Conservation (phyloP, 169 alveolate genomes). For the Plasmodium blacklocki region DNA sequence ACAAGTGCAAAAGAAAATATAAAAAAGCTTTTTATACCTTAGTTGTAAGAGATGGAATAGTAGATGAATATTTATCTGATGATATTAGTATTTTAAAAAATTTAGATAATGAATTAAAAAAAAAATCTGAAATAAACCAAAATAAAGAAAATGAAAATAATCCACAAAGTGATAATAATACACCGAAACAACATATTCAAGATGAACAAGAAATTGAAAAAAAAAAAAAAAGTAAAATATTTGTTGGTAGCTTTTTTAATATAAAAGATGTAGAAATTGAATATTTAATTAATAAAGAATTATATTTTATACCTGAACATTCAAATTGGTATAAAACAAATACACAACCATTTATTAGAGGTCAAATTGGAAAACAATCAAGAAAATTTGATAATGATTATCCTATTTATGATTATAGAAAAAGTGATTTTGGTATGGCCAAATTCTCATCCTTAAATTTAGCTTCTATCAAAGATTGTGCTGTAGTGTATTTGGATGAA, state of each 20-base stretch:
- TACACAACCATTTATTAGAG: slow-evolving; percentile 82
- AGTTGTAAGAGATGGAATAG: slow-evolving; percentile 70
- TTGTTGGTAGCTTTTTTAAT: slow-evolving; percentile 79
- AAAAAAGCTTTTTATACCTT: slow-evolving; percentile 49
- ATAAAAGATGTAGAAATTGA: slow-evolving; percentile 75
- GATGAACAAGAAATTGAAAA: slow-evolving; percentile 21
- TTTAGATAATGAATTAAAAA: slow-evolving; percentile 24
- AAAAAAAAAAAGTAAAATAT: slow-evolving; percentile 63
- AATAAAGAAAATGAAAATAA: neutral
- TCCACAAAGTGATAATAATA: neutral
- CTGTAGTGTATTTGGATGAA: slow-evolving; percentile 71
- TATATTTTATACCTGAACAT: slow-evolving; percentile 80
- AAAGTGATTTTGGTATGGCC: slow-evolving; percentile 85
- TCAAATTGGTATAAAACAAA: slow-evolving; percentile 79
- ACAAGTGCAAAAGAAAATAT: slow-evolving; percentile 10
- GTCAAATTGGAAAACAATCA: slow-evolving; percentile 81
- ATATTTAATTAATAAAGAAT: slow-evolving; percentile 69
- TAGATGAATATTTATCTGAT: slow-evolving; percentile 58
- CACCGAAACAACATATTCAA: too few relatives aligned
- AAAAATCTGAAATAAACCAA: slow-evolving; percentile 4
- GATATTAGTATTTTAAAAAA: slow-evolving; percentile 51
- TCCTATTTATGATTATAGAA: slow-evolving; percentile 82
- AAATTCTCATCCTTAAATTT: slow-evolving; percentile 81
- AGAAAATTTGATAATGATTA: slow-evolving; percentile 82
- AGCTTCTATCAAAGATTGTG: slow-evolving; percentile 82